These are phyloP conservation scores for Cyclostephanos tholiformis DNA, from an alignment of 108 stramenopile genomes.

Conservation along the genomic window DNA sequence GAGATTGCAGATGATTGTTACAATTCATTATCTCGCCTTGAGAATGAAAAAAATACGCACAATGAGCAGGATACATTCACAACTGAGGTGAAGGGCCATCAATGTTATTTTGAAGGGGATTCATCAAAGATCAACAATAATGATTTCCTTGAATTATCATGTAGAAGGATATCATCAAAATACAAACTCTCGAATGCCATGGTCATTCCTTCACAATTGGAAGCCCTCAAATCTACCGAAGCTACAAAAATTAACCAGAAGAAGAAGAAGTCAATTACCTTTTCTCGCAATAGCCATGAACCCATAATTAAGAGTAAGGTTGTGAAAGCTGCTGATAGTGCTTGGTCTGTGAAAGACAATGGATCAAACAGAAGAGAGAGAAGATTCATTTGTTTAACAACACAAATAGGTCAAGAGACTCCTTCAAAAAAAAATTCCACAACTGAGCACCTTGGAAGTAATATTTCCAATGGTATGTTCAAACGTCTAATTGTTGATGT, in stretches of 20 bases:
- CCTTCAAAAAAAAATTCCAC: neutral
- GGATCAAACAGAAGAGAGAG: neutral
- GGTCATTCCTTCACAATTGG: neutral
- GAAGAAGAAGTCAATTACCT: neutral
- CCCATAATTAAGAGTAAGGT: neutral
- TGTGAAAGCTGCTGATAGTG: neutral
- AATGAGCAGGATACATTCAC: neutral
- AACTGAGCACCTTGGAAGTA: neutral
- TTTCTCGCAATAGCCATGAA: no score
- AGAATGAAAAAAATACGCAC: neutral
- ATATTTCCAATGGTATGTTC: constrained; percentile 6
- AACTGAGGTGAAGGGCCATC: no score
- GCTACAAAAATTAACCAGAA: constrained; percentile 1
- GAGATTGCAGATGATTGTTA: constrained; percentile 3
- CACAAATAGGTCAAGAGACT: neutral
- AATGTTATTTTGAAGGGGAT: no score
- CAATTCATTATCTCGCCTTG: neutral
- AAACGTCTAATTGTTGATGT: constrained; percentile 32
- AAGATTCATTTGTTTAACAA: neutral
- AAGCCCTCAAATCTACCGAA: constrained; percentile 2
- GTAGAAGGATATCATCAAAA: neutral
- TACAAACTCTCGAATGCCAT: neutral
- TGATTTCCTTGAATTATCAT: neutral
- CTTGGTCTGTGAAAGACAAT: neutral
- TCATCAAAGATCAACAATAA: no score